Evolutionary conservation across 495 filamentous ascomycete species (phyloP).

Genomic region (Tuber umbilicatum): DNA sequence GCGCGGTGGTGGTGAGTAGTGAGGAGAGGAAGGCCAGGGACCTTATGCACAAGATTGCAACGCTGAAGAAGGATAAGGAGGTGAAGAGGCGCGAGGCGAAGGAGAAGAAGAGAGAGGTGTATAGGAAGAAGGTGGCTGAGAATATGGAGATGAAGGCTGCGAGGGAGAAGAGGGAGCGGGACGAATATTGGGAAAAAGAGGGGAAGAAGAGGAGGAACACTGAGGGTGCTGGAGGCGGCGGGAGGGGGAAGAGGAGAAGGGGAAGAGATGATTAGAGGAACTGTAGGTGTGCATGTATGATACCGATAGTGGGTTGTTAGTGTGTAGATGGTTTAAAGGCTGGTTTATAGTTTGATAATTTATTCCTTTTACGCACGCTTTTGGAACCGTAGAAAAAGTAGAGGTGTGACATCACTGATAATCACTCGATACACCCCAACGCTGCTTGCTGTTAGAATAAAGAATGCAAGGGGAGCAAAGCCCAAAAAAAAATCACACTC

Average conservation of each 20-base stretch:
- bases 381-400: background rate
- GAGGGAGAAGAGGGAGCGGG: slow-evolving; percentile 79
- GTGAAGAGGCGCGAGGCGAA: slow-evolving; percentile 74
- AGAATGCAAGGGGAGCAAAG: too few relatives aligned
- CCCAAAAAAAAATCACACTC: too few relatives aligned
- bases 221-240: slow-evolving; percentile 58
- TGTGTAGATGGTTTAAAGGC: background rate
- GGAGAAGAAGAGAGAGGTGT: slow-evolving; percentile 70
- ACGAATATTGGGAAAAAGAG: slow-evolving; percentile 88
- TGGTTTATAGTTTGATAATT: background rate
- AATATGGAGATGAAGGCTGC: slow-evolving; percentile 71
- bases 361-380: background rate
- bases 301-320: background rate
- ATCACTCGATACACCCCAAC: background rate
- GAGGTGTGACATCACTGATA: background rate
- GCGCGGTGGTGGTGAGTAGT: slow-evolving; percentile 67
- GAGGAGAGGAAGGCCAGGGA: slow-evolving; percentile 86
- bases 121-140: slow-evolving; percentile 72
- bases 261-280: slow-evolving; percentile 18
- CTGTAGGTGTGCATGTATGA: background rate
- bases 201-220: slow-evolving; percentile 82
- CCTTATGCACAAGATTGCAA: slow-evolving; percentile 89
- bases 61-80: slow-evolving; percentile 81
- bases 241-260: slow-evolving; percentile 50
- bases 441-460: background rate